Conservation (phyloP, 306 rosid genomes). For the Sicyos baderoa region DNA sequence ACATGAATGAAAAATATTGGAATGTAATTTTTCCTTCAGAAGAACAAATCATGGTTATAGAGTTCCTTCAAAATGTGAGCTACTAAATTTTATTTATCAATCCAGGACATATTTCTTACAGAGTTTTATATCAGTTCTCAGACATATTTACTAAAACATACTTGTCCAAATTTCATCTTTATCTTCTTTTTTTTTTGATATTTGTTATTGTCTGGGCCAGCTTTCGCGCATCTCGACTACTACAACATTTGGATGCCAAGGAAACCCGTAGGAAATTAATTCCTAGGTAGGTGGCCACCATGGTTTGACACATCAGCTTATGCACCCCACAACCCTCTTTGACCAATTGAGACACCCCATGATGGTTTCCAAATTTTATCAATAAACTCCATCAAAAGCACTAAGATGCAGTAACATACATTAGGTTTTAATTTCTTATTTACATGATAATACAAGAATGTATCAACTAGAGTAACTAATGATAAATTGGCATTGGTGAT, state of each 20-base stretch:
- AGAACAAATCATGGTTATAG: neutral
- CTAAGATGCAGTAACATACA: neutral
- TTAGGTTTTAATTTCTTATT: neutral
- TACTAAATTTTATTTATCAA: neutral
- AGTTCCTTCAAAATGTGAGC: conserved; percentile 9
- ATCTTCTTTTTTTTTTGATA: too few relatives aligned
- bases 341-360: too few relatives aligned
- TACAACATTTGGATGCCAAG: too few relatives aligned
- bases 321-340: too few relatives aligned
- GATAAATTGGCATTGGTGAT: neutral
- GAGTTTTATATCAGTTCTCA: neutral
- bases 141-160: neutral
- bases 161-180: neutral
- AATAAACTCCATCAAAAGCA: conserved; percentile 1
- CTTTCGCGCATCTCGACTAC: too few relatives aligned
- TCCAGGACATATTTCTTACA: neutral
- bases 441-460: conserved; percentile 10
- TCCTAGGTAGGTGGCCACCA: too few relatives aligned
- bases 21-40: neutral
- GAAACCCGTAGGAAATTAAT: too few relatives aligned
- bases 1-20: conserved; percentile 6
- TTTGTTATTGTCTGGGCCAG: too few relatives aligned
- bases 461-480: conserved; percentile 17
- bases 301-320: too few relatives aligned
- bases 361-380: conserved; percentile 3